Conservation (phyloP, 2,329 filamentous ascomycete genomes). For the Trichoderma sp. region DNA sequence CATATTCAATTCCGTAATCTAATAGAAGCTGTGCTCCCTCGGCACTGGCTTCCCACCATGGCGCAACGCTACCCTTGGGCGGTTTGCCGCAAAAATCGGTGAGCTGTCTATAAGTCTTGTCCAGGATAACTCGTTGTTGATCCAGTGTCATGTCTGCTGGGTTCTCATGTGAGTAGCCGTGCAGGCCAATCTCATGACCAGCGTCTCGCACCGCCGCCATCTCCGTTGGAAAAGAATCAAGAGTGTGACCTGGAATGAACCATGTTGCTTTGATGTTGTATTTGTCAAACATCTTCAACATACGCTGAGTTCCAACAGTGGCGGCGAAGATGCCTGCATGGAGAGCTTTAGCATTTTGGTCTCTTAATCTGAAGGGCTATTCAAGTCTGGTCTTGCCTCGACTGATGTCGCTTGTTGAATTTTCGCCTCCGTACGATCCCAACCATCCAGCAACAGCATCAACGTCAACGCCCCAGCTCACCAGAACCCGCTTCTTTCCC, state of each 20-base stretch:
- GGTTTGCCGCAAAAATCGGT: not conserved
- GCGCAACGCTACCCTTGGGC: not conserved
- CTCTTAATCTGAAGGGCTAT: not conserved
- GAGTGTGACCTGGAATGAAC: conserved; percentile 1
- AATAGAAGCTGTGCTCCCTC: not conserved
- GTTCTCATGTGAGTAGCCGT: conserved; percentile 2
- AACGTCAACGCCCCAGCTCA: not conserved
- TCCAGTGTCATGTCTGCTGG: conserved; percentile 1
- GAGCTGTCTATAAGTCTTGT: not conserved
- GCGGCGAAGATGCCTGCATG: not conserved
- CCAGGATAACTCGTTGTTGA: not conserved
- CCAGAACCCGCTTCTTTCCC: not conserved
- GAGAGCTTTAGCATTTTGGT: not conserved
- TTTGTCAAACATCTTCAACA: not conserved
- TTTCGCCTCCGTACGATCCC: not conserved
- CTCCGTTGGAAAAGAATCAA: not conserved
- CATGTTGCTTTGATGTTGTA: conserved; percentile 3
- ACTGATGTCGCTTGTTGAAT: not conserved
- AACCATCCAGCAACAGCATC: not conserved
- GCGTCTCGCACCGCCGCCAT: not conserved
- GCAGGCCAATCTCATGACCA: not conserved
- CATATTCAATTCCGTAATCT: not conserved
- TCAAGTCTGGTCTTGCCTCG: not conserved
- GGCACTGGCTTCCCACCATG: conserved; percentile 5
- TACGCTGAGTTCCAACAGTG: not conserved